phyloP scores from a whole-genome alignment of 345 rosid species.

The Populus deltoides region DNA sequence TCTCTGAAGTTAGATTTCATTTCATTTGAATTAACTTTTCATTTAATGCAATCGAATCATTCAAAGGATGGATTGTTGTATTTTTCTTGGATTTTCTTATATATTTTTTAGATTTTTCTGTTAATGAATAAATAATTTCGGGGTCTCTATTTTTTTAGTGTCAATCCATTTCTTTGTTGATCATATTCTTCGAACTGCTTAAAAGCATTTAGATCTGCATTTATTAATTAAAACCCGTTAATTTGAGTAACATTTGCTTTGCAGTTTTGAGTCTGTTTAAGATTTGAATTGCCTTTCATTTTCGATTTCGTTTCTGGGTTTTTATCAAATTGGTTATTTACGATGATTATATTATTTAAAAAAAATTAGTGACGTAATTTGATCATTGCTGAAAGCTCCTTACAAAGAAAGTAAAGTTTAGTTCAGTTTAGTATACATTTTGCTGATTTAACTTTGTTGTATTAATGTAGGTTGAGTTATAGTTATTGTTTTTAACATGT shows the following conservation, averaged over 20 bases:
- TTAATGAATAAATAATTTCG: background rate
- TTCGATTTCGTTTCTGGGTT: background rate
- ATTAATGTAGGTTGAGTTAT: background rate
- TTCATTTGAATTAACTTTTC: background rate
- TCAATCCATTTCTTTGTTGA: background rate
- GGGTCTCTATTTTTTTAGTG: background rate
- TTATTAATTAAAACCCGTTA: background rate
- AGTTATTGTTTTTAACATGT: conserved; percentile 39
- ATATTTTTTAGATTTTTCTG: background rate
- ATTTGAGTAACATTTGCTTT: background rate
- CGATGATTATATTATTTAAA: background rate
- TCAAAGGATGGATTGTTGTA: background rate
- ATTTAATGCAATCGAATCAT: background rate
- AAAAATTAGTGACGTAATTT: background rate
- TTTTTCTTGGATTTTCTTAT: background rate
- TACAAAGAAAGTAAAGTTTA: background rate
- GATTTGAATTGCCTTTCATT: background rate
- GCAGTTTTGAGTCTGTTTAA: background rate
- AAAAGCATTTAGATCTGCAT: background rate
- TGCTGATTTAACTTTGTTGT: background rate
- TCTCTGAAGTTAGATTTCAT: background rate
- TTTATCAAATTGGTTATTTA: background rate
- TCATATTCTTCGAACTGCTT: background rate
- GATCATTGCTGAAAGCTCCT: background rate
- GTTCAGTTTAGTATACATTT: background rate